Conservation (phyloP, 306 rosid genomes). For the Urtica urens region DNA sequence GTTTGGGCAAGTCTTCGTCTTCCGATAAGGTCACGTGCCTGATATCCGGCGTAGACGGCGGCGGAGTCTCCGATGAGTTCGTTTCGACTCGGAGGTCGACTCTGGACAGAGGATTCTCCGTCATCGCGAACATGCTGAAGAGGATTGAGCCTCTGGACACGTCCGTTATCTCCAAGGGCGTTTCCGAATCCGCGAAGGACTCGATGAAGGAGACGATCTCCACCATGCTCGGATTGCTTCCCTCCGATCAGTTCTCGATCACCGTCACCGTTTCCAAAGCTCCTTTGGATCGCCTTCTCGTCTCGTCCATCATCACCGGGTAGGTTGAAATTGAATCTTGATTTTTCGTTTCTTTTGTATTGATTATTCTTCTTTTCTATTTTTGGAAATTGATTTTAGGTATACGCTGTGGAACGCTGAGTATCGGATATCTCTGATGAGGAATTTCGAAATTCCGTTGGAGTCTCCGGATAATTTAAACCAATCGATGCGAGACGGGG, state of each 20-base stretch:
- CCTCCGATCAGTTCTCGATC: slow-evolving; percentile 81
- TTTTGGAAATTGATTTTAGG: slow-evolving; percentile 27
- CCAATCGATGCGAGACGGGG: slow-evolving; percentile 12
- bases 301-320: slow-evolving; percentile 93
- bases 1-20: slow-evolving; percentile 1
- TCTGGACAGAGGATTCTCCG: slow-evolving; percentile 68
- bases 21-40: slow-evolving; percentile 31
- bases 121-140: slow-evolving; percentile 73
- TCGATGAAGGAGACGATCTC: slow-evolving; percentile 98
- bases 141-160: slow-evolving; percentile 77
- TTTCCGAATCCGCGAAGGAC: slow-evolving; percentile 63
- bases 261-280: slow-evolving; percentile 42
- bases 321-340: neutral
- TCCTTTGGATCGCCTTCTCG: slow-evolving; percentile 68
- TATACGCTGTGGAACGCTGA: slow-evolving; percentile 95
- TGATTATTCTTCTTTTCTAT: too few species aligned
- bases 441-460: slow-evolving; percentile 62
- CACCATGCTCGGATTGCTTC: slow-evolving; percentile 80
- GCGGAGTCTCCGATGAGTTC: slow-evolving; percentile 70
- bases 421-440: slow-evolving; percentile 68
- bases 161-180: slow-evolving; percentile 74
- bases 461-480: slow-evolving; percentile 15
- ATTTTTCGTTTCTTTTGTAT: neutral
- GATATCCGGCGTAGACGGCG: slow-evolving; percentile 57
- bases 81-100: slow-evolving; percentile 63